Conservation (phyloP, 768 basidiomycete species). For the Boletus speciosus region DNA sequence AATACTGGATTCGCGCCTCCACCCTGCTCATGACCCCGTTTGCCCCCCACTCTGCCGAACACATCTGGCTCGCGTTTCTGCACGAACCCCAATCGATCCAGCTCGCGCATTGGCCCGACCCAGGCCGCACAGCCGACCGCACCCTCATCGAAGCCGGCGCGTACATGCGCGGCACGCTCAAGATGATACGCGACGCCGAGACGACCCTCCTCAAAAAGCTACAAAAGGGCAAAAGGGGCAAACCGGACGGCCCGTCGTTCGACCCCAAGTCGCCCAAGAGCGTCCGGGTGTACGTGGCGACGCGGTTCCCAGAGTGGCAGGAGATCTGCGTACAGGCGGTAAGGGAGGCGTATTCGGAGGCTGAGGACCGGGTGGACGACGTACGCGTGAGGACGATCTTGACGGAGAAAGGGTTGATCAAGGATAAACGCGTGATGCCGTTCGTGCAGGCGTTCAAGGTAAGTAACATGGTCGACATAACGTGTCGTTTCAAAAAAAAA, state of each 20-base stretch:
- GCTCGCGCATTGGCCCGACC: conserved; percentile 77
- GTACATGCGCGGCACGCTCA: conserved; percentile 91
- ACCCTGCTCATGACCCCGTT: conserved; percentile 80
- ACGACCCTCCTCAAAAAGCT: conserved; percentile 72
- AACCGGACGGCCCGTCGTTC: conserved; percentile 47
- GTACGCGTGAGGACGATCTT: conserved; percentile 67
- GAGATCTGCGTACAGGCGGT: conserved; percentile 74
- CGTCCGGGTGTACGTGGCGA: conserved; percentile 88
- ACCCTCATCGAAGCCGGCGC: conserved; percentile 65
- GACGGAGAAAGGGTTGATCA: conserved; percentile 73
- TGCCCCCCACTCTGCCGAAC: conserved; percentile 92
- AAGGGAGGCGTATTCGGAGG: conserved; percentile 59
- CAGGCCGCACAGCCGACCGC: conserved; percentile 54
- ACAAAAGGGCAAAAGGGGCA: conserved; percentile 69
- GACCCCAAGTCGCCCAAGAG: conserved; percentile 85
- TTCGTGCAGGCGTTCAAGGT: conserved; percentile 95
- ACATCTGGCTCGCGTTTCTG: conserved; percentile 78
- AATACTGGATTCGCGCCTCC: conserved; percentile 80
- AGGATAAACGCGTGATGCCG: conserved; percentile 96
- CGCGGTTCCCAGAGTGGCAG: conserved; percentile 92
- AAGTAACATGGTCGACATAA: conserved; percentile 38
- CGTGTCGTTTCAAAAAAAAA: background rate
- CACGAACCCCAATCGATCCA: conserved; percentile 76
- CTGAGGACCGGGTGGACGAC: conserved; percentile 73
- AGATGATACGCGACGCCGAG: conserved; percentile 89